Conservation (phyloP, 2,329 filamentous ascomycete genomes). For the Colletotrichum sansevieriae region DNA sequence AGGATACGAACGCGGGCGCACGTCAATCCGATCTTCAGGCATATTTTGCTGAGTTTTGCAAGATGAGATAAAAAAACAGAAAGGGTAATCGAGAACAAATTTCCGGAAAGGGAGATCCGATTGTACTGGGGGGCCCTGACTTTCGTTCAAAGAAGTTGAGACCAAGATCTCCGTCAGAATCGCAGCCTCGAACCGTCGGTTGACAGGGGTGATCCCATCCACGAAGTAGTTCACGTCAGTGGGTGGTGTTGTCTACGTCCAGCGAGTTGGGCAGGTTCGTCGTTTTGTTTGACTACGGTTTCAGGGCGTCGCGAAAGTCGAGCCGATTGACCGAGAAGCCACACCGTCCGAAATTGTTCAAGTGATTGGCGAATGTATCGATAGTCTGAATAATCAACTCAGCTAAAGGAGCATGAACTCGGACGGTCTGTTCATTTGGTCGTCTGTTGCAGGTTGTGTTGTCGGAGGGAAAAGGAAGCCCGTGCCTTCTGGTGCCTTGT, state of each 20-base stretch:
- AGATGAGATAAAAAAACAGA: not conserved
- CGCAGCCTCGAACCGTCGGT: no score
- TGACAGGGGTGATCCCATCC: slow-evolving; percentile 8
- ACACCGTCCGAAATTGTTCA: not conserved
- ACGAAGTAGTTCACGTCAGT: not conserved
- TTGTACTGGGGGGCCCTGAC: no score
- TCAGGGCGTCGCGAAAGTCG: slow-evolving; percentile 28
- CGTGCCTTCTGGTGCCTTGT: not conserved
- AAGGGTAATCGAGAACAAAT: not conserved
- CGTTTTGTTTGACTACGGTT: slow-evolving; percentile 39
- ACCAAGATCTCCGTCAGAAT: slow-evolving; percentile 6
- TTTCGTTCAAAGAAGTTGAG: not conserved
- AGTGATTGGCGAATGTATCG: slow-evolving; percentile 3
- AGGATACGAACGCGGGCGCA: slow-evolving; percentile 22
- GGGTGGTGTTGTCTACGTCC: not conserved
- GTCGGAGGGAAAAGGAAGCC: not conserved
- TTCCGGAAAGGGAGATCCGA: not conserved
- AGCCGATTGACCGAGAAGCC: slow-evolving; percentile 24
- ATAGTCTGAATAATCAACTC: not conserved
- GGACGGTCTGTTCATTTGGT: not conserved
- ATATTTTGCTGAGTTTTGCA: not conserved
- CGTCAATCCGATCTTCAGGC: slow-evolving; percentile 33
- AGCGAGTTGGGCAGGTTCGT: not conserved
- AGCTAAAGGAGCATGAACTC: no score
- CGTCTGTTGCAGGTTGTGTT: not conserved